A percentile compares a stretch with the other conserved stretches of the same genome.
Conservation (phyloP, 2,329 filamentous ascomycete genomes). For the Teratosphaeria destructans region DNA sequence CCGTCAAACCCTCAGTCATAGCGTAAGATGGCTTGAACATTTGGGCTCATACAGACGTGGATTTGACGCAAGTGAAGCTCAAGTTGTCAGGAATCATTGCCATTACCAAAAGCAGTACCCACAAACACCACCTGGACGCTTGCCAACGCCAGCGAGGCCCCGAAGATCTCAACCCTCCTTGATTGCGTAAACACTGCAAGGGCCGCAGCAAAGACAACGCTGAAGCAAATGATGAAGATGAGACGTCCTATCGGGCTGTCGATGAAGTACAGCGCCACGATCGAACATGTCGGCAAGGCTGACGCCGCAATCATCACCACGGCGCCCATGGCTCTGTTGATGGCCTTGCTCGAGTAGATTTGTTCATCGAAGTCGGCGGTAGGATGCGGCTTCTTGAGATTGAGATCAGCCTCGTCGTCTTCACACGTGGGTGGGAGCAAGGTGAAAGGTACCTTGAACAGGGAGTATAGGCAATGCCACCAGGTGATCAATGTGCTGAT, state of each 20-base stretch:
- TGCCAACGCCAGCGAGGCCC: constrained; percentile 14
- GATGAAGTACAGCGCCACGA: constrained; percentile 18
- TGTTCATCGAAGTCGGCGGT: constrained; percentile 8
- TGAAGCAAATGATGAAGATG: constrained; percentile 14
- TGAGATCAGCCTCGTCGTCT: background rate
- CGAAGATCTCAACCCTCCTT: constrained; percentile 17
- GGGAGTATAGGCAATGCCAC: constrained; percentile 7
- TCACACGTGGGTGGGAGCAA: background rate
- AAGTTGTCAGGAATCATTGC: background rate
- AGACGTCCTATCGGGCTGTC: constrained; percentile 8
- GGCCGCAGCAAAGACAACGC: constrained; percentile 11
- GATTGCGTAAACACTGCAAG: constrained; percentile 16
- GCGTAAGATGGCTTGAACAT: background rate
- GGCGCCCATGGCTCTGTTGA: constrained; percentile 8
- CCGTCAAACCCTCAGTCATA: background rate
- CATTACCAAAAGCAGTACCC: constrained; percentile 12
- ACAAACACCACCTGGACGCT: constrained; percentile 20
- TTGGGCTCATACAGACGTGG: background rate
- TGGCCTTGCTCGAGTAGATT: constrained; percentile 8
- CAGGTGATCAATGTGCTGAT: constrained; percentile 4
- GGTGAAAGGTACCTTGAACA: background rate
- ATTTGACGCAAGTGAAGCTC: background rate
- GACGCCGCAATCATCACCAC: constrained; percentile 13
- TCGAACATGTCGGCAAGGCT: constrained; percentile 13
- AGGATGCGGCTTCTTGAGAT: background rate